Percentiles rank a stretch among this genome's conserved stretches.
These are phyloP conservation scores for Otatea glauca DNA, from an alignment of 176 grass and related monocot species.

Conservation along the genomic window DNA sequence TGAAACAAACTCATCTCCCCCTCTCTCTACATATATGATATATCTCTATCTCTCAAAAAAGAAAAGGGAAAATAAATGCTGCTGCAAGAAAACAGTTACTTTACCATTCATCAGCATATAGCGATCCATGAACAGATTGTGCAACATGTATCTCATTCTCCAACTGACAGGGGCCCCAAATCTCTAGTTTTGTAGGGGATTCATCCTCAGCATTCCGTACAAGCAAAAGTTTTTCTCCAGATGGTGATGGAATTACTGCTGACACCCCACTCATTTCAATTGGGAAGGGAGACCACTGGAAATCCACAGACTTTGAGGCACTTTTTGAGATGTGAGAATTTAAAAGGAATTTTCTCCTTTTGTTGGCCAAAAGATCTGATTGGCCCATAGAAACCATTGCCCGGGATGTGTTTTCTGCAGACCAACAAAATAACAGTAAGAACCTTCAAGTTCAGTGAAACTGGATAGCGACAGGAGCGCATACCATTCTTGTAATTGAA, in stretches of 20 bases:
- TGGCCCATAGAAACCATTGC: constrained; percentile 73
- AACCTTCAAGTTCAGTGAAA: constrained; percentile 15
- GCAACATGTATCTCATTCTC: constrained; percentile 86
- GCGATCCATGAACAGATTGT: constrained; percentile 78
- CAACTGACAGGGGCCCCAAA: constrained; percentile 66
- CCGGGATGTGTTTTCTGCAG: constrained; percentile 61
- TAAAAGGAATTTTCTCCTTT: constrained; percentile 62
- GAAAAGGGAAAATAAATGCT: neutral
- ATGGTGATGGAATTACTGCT: constrained; percentile 75
- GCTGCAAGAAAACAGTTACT: neutral
- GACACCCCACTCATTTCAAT: constrained; percentile 81
- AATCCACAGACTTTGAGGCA: constrained; percentile 55
- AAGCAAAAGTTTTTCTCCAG: constrained; percentile 75
- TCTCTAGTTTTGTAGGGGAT: constrained; percentile 80
- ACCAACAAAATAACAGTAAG: constrained; percentile 8
- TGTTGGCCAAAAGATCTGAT: constrained; percentile 74
- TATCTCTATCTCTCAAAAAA: neutral
- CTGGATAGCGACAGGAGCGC: neutral
- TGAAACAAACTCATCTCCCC: neutral
- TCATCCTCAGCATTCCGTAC: constrained; percentile 80
- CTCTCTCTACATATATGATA: neutral
- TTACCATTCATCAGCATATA: constrained; percentile 85
- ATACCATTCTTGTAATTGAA: constrained; percentile 77
- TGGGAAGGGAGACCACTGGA: constrained; percentile 88
- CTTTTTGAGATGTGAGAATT: constrained; percentile 74